These are phyloP conservation scores for Fabrea salina DNA, from an alignment of 169 alveolate genomes.

Conservation along the genomic window DNA sequence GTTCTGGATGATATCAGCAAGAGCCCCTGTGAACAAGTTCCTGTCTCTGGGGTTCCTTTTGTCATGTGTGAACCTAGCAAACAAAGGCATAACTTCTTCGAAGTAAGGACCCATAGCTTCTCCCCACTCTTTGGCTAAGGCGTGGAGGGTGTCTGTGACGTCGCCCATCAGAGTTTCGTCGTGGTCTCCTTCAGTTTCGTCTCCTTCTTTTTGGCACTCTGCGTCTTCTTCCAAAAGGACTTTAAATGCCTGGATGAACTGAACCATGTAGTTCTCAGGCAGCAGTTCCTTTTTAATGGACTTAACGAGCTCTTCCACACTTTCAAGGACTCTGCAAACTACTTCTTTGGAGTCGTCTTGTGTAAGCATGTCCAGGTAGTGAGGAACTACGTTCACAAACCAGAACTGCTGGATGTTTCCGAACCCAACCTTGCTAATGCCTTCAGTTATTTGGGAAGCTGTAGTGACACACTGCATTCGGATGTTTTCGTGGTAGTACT, in stretches of 20 bases:
- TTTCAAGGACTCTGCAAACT: background rate
- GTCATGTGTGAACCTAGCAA: conserved; percentile 3
- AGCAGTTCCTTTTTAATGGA: background rate
- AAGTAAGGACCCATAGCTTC: background rate
- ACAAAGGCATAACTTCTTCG: background rate
- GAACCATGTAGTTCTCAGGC: background rate
- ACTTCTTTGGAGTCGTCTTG: conserved; percentile 25
- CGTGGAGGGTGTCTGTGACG: background rate
- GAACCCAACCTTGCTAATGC: background rate
- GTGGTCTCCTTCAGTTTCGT: conserved; percentile 28
- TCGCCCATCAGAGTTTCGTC: conserved; percentile 25
- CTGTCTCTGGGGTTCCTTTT: conserved; percentile 14
- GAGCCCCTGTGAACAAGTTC: background rate
- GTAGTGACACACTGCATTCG: conserved; percentile 26
- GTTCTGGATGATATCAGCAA: conserved; percentile 9
- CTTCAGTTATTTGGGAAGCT: conserved; percentile 19
- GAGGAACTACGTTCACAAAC: background rate
- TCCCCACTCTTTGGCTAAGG: background rate
- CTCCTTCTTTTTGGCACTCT: background rate
- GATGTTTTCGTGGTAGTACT: conserved; percentile 25
- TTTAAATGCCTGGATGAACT: background rate
- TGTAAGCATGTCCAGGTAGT: background rate
- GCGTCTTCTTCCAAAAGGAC: background rate
- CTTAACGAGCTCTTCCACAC: background rate
- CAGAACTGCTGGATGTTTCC: background rate